phyloP scores from a whole-genome alignment of 2,329 filamentous ascomycete genomes.

The Periconia digitata region DNA sequence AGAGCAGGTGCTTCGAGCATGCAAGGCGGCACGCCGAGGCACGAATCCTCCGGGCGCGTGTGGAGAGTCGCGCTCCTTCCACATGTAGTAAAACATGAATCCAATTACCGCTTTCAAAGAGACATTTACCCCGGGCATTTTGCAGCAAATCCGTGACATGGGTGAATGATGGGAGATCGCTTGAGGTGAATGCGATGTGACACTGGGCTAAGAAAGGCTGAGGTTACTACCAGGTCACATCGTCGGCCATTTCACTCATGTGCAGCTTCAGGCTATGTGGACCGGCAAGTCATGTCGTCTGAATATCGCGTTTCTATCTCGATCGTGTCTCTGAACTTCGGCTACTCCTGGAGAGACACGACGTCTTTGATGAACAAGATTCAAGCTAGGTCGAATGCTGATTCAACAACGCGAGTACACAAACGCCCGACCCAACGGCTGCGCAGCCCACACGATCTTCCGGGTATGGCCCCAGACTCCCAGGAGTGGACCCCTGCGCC shows the following conservation, averaged over 20 bases:
- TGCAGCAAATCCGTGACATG: constrained; percentile 1
- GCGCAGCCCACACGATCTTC: constrained; percentile 1
- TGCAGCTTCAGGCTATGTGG: neutral
- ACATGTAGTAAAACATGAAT: constrained; percentile 9
- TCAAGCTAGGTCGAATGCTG: neutral
- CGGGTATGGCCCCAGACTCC: constrained; percentile 1
- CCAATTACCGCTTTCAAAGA: constrained; percentile 13
- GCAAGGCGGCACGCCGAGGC: neutral
- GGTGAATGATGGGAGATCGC: constrained; percentile 1
- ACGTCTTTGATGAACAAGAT: neutral
- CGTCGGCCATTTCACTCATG: neutral
- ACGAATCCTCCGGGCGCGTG: constrained; percentile 7
- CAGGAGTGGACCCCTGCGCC: constrained; percentile 9
- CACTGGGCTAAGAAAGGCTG: constrained; percentile 1
- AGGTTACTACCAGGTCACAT: constrained; percentile 13
- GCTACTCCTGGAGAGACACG: neutral
- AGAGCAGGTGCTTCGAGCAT: neutral
- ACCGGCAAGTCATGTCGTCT: neutral
- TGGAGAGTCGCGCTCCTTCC: constrained; percentile 13
- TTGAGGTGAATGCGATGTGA: constrained; percentile 5
- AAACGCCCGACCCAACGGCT: neutral
- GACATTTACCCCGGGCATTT: neutral
- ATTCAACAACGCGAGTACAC: neutral
- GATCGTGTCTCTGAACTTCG: neutral
- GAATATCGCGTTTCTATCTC: neutral